Conservation (phyloP, 805 yeast genomes). For the Clavispora fructus region DNA sequence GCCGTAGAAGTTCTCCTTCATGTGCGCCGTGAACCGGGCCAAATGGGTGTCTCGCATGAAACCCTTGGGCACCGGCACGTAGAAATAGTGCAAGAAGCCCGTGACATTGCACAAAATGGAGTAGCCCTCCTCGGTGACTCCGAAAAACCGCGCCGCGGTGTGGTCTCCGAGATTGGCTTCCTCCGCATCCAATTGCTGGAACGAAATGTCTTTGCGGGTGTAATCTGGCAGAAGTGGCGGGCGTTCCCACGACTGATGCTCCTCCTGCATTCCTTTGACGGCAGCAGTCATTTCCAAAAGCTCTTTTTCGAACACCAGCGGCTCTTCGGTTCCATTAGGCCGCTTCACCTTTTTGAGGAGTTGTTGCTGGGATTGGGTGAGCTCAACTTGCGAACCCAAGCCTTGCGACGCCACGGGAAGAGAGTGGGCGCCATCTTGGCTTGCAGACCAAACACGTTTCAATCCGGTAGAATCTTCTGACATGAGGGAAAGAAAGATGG, state of each 20-base stretch:
- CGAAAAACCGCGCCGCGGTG: conserved; percentile 78
- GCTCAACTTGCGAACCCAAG: conserved; percentile 16
- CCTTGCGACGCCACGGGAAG: conserved; percentile 27
- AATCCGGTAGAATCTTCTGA: neutral
- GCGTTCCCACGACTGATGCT: conserved; percentile 45
- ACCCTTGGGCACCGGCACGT: conserved; percentile 84
- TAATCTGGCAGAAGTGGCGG: conserved; percentile 51
- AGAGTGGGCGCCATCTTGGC: conserved; percentile 24
- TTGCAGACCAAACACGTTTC: conserved; percentile 10
- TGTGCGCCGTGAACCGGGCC: conserved; percentile 37
- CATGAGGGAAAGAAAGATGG: neutral
- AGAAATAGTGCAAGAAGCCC: conserved; percentile 85
- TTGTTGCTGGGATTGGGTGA: conserved; percentile 27
- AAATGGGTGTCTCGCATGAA: conserved; percentile 55
- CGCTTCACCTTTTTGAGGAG: conserved; percentile 29
- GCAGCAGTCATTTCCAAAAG: conserved; percentile 13
- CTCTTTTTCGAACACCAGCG: conserved; percentile 23
- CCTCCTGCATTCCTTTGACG: conserved; percentile 23
- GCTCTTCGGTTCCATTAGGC: conserved; percentile 30
- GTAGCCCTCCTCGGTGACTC: conserved; percentile 83
- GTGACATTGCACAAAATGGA: conserved; percentile 86
- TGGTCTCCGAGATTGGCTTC: conserved; percentile 59
- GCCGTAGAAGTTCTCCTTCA: conserved; percentile 49
- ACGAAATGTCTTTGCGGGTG: conserved; percentile 48
- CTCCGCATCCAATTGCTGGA: conserved; percentile 95